Percentiles rank a stretch among this genome's conserved stretches.
phyloP scores from a whole-genome alignment of 768 basidiomycete genomes.

The Lactarius deliciosus region DNA sequence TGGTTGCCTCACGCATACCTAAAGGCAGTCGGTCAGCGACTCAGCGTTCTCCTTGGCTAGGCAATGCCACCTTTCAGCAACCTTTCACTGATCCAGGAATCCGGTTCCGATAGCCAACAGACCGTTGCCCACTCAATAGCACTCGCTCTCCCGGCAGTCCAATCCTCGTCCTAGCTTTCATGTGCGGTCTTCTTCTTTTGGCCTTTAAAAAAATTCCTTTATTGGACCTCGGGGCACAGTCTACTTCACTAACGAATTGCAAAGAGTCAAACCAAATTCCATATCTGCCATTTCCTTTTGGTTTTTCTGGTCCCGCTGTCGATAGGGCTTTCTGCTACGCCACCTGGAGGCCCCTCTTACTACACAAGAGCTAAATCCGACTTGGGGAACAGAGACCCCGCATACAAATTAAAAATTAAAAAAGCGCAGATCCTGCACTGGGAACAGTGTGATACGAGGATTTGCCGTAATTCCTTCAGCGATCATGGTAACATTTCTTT shows the following conservation, averaged over 20 bases:
- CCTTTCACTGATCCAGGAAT: too few relatives aligned
- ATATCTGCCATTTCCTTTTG: constrained; percentile 17
- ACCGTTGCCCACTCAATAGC: constrained; percentile 22
- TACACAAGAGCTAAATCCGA: constrained; percentile 45
- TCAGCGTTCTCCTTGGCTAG: too few relatives aligned
- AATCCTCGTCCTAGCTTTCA: constrained; percentile 35
- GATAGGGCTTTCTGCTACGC: constrained; percentile 47
- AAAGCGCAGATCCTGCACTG: constrained; percentile 24
- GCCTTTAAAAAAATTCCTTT: too few relatives aligned
- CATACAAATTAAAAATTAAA: too few relatives aligned
- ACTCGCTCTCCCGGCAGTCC: constrained; percentile 8
- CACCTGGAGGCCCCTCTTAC: constrained; percentile 77
- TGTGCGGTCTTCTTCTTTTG: constrained; percentile 35
- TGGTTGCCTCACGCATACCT: neutral
- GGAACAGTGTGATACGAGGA: too few relatives aligned
- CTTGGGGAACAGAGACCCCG: constrained; percentile 34
- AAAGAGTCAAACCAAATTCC: too few relatives aligned
- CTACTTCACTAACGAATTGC: too few relatives aligned
- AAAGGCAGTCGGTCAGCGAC: too few relatives aligned
- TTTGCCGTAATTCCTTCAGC: too few relatives aligned
- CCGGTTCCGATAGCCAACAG: constrained; percentile 17
- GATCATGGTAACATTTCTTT: constrained; percentile 9
- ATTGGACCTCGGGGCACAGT: too few relatives aligned
- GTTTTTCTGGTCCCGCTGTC: constrained; percentile 33
- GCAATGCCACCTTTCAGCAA: too few relatives aligned